Evolutionary conservation across 352 stramenopile genomes (phyloP).

Genomic region (Pythium grandisporangium): DNA sequence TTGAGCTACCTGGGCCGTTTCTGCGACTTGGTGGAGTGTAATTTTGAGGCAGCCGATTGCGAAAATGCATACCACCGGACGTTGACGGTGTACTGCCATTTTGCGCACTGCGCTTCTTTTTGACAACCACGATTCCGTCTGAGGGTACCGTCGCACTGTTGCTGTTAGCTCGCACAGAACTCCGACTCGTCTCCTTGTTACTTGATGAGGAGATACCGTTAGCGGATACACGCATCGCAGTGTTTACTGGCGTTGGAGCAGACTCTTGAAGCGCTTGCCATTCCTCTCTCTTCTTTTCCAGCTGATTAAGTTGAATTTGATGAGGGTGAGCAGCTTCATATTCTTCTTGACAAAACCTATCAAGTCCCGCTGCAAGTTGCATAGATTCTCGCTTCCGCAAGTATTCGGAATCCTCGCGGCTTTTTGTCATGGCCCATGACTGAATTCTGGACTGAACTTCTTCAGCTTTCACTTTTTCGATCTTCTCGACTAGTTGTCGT

Average conservation of each 20-base stretch:
- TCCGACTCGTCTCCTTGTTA: too few species aligned
- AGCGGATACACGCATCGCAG: too few species aligned
- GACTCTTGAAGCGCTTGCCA: constrained; percentile 9
- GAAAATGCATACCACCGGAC: constrained; percentile 59
- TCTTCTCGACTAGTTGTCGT: constrained; percentile 34
- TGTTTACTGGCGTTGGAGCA: too few species aligned
- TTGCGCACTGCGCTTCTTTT: too few species aligned
- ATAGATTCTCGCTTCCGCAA: constrained; percentile 54
- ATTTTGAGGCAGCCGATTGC: constrained; percentile 56
- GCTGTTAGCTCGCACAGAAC: too few species aligned
- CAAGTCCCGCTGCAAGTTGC: constrained; percentile 41
- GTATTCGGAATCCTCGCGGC: constrained; percentile 60
- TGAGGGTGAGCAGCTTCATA: constrained; percentile 2
- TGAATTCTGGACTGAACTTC: constrained; percentile 40
- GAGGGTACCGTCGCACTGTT: too few species aligned
- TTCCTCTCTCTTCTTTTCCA: constrained; percentile 10
- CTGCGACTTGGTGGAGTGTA: constrained; percentile 31
- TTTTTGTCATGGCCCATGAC: constrained; percentile 49
- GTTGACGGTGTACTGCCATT: constrained; percentile 11
- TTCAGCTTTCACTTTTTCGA: constrained; percentile 24
- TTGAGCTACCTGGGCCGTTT: constrained; percentile 7
- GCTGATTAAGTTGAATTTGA: constrained; percentile 5
- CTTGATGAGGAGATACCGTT: neutral
- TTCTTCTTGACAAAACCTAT: constrained; percentile 16
- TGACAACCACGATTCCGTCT: constrained; percentile 7